Percentiles rank a stretch among this genome's conserved stretches.
phyloP scores from a whole-genome alignment of 1,139 yeast species.

The Yamadazyma dendronema region DNA sequence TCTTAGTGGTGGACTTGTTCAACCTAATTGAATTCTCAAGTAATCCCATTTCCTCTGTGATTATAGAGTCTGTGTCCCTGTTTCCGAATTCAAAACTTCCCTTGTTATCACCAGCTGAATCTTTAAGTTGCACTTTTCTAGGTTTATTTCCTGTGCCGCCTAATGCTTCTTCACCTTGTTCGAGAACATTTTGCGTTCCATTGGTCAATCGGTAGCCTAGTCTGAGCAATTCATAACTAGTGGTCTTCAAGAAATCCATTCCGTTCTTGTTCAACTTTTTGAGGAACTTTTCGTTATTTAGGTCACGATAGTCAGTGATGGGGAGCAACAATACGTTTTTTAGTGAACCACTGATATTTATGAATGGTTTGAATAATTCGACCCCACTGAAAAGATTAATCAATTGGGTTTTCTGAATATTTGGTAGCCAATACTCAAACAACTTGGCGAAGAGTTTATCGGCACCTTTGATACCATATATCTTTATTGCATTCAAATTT shows the following conservation, averaged over 20 bases:
- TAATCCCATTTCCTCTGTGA: slow-evolving; percentile 8
- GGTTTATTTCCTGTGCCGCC: slow-evolving; percentile 65
- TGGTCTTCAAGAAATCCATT: slow-evolving; percentile 68
- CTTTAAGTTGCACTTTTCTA: slow-evolving; percentile 19
- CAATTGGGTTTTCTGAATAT: slow-evolving; percentile 74
- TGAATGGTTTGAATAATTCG: slow-evolving; percentile 75
- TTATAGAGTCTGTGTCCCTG: slow-evolving; percentile 15
- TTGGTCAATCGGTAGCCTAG: slow-evolving; percentile 85
- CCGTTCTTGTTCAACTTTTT: slow-evolving; percentile 80
- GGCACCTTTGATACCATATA: slow-evolving; percentile 79
- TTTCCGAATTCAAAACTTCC: slow-evolving; percentile 9
- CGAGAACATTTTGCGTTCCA: slow-evolving; percentile 82
- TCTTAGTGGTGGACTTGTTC: slow-evolving; percentile 7
- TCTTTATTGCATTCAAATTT: slow-evolving; percentile 54
- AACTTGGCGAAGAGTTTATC: slow-evolving; percentile 55
- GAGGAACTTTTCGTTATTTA: slow-evolving; percentile 39
- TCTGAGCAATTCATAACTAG: slow-evolving; percentile 77
- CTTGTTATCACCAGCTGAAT: not conserved
- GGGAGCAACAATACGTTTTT: slow-evolving; percentile 75
- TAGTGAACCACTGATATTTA: slow-evolving; percentile 76
- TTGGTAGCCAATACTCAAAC: slow-evolving; percentile 80
- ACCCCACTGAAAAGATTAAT: slow-evolving; percentile 80
- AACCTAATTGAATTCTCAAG: slow-evolving; percentile 15
- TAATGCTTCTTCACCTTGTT: slow-evolving; percentile 71
- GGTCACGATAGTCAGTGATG: slow-evolving; percentile 71